Evolutionary conservation across 2,329 filamentous ascomycete species (phyloP), one percentile per base, ranked within the genome.

Genomic region (Sporothrix pseudoabietina): DNA sequence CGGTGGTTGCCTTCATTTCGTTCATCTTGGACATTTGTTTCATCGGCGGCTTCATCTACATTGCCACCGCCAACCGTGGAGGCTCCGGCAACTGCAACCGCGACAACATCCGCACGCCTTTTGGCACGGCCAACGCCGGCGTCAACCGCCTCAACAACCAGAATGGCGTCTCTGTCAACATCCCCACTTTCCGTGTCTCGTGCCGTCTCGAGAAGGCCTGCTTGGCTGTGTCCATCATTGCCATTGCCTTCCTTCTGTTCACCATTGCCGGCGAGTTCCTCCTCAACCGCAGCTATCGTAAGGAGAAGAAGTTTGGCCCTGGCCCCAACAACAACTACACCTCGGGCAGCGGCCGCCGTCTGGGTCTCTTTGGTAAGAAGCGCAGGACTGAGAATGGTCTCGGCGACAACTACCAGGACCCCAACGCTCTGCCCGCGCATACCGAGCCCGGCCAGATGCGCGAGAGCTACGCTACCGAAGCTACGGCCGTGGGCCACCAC

Each of bases 21-120:
- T 88, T 97, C 75, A 75, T 94, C 32, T 85, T 98, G 66, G 93
- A 98, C 79, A 78, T 96, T 71, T 87, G 87, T 78, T 97, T 97
- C 81, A 83, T 89, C 71, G 93, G 87, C 55, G 89, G 86, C 74
- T 96, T 96, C 84, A 88, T 97, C 79, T 97, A 94, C 79, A 88
- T 98, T 74, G 93, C 94, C 0, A 85, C 91, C 68, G 86, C 93
- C 75, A 94, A 92, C 74, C 87, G 91, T 52, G 82, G 88, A 72
- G 94, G 94, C 52, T 88, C 89, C 0, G 82, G 86, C 75, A 87
- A 83, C 69, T 98, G 94, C 84, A 79, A 75, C 19, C 85, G 82
- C 16, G 85, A 82, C 14, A 83, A 83, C 19, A 86, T 94, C 74
- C 83, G 86, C 66, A 95, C 90, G 19, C 89, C 89, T 7, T 88